Evolutionary conservation across 164 flowering plant genomes (phyloP), one percentile per base, ranked within the genome.

Genomic region (Pachysandra terminalis): DNA sequence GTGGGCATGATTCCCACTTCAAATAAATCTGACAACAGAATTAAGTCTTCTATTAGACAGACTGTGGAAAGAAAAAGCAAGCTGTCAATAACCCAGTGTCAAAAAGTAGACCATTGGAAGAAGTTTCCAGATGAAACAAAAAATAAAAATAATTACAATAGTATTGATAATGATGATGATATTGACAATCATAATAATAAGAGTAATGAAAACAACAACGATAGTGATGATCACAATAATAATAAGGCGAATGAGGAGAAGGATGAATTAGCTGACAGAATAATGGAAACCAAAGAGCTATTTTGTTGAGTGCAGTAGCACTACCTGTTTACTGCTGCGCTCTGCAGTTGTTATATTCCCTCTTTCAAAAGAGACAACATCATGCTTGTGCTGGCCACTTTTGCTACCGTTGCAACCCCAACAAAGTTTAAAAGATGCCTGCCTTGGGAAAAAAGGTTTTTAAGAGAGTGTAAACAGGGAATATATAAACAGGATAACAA

Each of bases 281-380:
- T 57, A 23, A 45, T 40, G n/a, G 27, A 24, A 61, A 35, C 32
- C 55, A 69, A 71, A 66, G 28, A 67, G 59, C 17, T 26, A 58
- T 28, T 32, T 12, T 26, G 2, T 26, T 24, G 26, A 53, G 12
- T 27, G 28, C 21, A 63, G 21, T 45, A 49, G 22, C 21, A 53
- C 61, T 83, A 92, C 99, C 98, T 96, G 98, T 73, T 84, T 93
- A 83, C 99, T 96, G 79, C 95, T 96, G 69, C 98, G 91, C 68
- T 78, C 90, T 64, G 97, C 96, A 32, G 97, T 90, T 35, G 93
- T 88, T 75, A 96, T 96, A 75, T 96, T 84, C 66, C 99, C 99
- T 80, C 82, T 90, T 77, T 90, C 99, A 79, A 96, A 96, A 59
- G 98, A 96, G 73, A 96, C 99, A 71, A 96, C 74, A 26, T 93